Conservation (phyloP, 495 filamentous ascomycete species). For the Tuber brumale region DNA sequence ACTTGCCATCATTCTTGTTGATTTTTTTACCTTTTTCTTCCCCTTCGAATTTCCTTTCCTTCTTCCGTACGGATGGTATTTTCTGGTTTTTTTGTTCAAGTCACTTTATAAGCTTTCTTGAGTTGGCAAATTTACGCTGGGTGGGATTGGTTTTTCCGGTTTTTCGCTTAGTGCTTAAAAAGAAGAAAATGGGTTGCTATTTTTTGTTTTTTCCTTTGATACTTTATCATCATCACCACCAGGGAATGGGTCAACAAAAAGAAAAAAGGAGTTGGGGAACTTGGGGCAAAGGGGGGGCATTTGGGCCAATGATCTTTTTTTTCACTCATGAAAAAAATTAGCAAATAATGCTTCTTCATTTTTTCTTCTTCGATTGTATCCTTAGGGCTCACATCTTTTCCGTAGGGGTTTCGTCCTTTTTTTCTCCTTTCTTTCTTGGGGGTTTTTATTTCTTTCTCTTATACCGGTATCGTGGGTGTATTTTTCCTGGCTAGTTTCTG, state of each 20-base stretch:
- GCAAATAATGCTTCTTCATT: background rate
- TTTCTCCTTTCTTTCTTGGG: background rate
- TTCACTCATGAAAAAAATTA: constrained; percentile 3
- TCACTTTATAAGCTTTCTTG: constrained; percentile 30
- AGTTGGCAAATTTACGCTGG: constrained; percentile 35
- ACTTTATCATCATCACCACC: background rate
- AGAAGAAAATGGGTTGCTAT: constrained; percentile 34
- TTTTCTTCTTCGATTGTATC: constrained; percentile 24
- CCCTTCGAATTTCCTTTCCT: constrained; percentile 25
- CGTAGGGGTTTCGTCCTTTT: constrained; percentile 12
- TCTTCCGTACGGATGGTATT: constrained; percentile 25
- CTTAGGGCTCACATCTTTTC: constrained; percentile 16
- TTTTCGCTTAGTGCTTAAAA: constrained; percentile 24
- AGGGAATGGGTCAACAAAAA: background rate
- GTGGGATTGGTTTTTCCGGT: constrained; percentile 26
- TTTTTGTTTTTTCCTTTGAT: constrained; percentile 12
- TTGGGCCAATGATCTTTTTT: constrained; percentile 4
- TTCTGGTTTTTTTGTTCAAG: constrained; percentile 19
- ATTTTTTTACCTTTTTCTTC: constrained; percentile 29
- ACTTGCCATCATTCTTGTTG: constrained; percentile 36
- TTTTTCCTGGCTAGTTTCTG: constrained; percentile 5
- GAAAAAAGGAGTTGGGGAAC: constrained; percentile 2
- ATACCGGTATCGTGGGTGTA: constrained; percentile 17
- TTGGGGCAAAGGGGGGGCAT: constrained; percentile 1
- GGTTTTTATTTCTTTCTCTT: constrained; percentile 13